A percentile compares a stretch with the other conserved stretches of the same genome.
phyloP scores from a whole-genome alignment of 1,284 basidiomycete genomes.

The Tausonia pullulans region DNA sequence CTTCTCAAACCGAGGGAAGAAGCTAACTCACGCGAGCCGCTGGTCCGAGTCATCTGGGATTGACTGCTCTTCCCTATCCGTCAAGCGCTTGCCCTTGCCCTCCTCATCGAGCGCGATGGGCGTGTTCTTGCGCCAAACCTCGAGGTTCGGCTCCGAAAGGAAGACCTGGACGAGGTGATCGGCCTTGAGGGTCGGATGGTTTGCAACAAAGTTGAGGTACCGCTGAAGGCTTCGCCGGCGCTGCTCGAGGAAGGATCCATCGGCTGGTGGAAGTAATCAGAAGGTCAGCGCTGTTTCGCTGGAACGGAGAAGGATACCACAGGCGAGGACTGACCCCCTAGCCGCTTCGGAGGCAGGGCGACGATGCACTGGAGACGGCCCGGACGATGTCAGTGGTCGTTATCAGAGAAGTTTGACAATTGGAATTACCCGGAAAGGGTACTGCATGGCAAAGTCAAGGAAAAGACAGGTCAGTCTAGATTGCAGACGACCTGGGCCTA shows the following conservation, averaged over 20 bases:
- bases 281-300: slow-evolving; percentile 10
- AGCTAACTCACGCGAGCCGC: slow-evolving; percentile 56
- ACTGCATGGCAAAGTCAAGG: slow-evolving; percentile 38
- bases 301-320: slow-evolving; percentile 1
- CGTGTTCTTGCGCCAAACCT: slow-evolving; percentile 60
- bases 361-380: no score
- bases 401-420: no score
- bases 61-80: slow-evolving; percentile 73
- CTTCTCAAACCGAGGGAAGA: slow-evolving; percentile 3
- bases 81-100: slow-evolving; percentile 64
- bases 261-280: slow-evolving; percentile 42
- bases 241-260: slow-evolving; percentile 78
- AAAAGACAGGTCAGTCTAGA: background rate
- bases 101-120: slow-evolving; percentile 70
- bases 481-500: no score
- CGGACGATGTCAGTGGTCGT: no score
- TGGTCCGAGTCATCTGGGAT: slow-evolving; percentile 85
- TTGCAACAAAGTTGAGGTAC: slow-evolving; percentile 67
- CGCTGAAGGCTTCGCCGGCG: slow-evolving; percentile 72
- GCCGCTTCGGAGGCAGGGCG: slow-evolving; percentile 75
- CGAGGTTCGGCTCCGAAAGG: slow-evolving; percentile 66
- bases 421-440: slow-evolving; percentile 95
- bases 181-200: slow-evolving; percentile 77
- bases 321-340: slow-evolving; percentile 54
- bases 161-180: slow-evolving; percentile 74